phyloP scores from a whole-genome alignment of 2,329 filamentous ascomycete genomes.

The Colletotrichum destructivum region DNA sequence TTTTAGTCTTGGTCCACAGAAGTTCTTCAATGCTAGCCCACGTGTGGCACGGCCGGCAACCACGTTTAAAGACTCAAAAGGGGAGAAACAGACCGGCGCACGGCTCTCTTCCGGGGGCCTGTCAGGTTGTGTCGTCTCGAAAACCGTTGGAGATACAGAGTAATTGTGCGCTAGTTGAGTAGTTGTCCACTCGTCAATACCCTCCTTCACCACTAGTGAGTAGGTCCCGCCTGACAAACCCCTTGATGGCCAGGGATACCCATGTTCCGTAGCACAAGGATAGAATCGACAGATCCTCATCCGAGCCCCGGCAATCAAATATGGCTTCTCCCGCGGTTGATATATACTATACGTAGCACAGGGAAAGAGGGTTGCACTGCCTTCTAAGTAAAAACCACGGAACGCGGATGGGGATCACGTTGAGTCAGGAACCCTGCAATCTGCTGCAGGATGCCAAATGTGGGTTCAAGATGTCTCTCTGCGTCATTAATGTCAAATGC shows the following conservation, averaged over 20 bases:
- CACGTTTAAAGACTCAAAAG: background rate
- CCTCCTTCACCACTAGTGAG: background rate
- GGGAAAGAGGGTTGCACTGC: background rate
- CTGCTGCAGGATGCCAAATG: background rate
- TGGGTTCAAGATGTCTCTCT: slow-evolving; percentile 4
- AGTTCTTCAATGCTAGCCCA: background rate
- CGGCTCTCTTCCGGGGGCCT: slow-evolving; percentile 11
- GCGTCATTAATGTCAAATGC: slow-evolving; percentile 27
- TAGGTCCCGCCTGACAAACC: slow-evolving; percentile 16
- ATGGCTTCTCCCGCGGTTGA: background rate
- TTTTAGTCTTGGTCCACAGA: slow-evolving; percentile 1
- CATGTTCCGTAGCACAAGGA: background rate
- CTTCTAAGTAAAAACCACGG: background rate
- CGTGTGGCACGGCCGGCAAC: background rate
- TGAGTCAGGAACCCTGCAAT: slow-evolving; percentile 36
- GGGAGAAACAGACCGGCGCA: slow-evolving; percentile 1
- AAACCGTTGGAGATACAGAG: slow-evolving; percentile 14
- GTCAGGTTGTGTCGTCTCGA: slow-evolving; percentile 2
- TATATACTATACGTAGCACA: background rate
- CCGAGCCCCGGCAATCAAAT: slow-evolving; percentile 11
- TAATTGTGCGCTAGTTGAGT: background rate
- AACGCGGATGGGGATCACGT: slow-evolving; percentile 2
- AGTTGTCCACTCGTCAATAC: slow-evolving; percentile 2
- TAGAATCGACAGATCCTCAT: slow-evolving; percentile 12
- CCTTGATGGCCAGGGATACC: background rate